Percentiles rank a stretch among this genome's conserved stretches.
Evolutionary conservation across 2,329 filamentous ascomycete species (phyloP).

Genomic region (Westerdykella ornata): DNA sequence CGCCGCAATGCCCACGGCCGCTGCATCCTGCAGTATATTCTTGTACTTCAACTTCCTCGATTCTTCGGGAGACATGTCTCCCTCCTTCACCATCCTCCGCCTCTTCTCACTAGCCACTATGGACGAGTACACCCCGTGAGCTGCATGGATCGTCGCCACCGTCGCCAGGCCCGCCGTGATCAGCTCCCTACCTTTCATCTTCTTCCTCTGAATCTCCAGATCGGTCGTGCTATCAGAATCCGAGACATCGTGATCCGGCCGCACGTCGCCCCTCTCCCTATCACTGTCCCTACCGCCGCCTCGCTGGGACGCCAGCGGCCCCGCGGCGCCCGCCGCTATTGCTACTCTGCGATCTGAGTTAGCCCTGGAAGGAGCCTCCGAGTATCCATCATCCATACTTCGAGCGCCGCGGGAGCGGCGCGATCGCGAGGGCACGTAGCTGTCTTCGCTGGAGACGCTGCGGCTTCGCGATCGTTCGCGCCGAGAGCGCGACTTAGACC

Average conservation of each 20-base stretch:
- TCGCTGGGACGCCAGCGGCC: conserved; percentile 28
- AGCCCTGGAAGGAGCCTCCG: conserved; percentile 31
- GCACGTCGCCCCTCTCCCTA: conserved; percentile 13
- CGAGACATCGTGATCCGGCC: conserved; percentile 8
- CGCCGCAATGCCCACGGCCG: conserved; percentile 60
- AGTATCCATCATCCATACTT: conserved; percentile 41
- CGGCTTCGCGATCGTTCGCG: conserved; percentile 41
- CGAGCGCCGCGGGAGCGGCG: conserved; percentile 33
- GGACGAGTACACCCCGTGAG: conserved; percentile 57
- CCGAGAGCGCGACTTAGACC: conserved; percentile 48
- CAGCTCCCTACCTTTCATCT: conserved; percentile 60
- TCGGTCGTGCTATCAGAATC: conserved; percentile 52
- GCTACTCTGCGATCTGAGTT: conserved; percentile 37
- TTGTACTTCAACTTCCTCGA: conserved; percentile 57
- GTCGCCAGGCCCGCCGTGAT: conserved; percentile 60
- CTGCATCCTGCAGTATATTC: conserved; percentile 57
- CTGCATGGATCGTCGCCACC: conserved; percentile 63
- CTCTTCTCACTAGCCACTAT: conserved; percentile 59
- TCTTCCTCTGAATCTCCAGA: conserved; percentile 57
- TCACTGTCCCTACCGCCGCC: neutral
- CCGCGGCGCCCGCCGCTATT: conserved; percentile 31
- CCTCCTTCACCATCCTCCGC: conserved; percentile 54
- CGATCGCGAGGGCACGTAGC: conserved; percentile 47
- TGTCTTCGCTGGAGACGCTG: conserved; percentile 44
- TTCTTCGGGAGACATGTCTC: conserved; percentile 57